Evolutionary conservation across 208 protist genomes (phyloP).

Genomic region (Novymonas esmeraldas): DNA sequence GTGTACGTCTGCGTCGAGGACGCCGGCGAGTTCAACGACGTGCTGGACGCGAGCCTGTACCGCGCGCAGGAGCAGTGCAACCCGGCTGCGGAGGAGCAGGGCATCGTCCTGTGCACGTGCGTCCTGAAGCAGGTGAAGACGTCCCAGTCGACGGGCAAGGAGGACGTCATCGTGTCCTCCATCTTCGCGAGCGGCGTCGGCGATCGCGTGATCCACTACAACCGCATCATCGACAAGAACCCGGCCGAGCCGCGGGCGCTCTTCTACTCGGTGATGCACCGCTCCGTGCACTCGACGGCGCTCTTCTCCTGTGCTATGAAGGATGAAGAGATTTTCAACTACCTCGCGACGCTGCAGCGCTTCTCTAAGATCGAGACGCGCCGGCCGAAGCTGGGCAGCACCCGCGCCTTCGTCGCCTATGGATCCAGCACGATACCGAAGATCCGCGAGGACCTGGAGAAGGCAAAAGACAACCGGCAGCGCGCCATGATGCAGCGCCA

Average conservation of each 20-base stretch:
- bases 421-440: constrained; percentile 48
- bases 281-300: constrained; percentile 56
- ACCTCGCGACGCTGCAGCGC: constrained; percentile 58
- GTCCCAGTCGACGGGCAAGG: constrained; percentile 32
- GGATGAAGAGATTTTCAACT: constrained; percentile 36
- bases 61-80: constrained; percentile 24
- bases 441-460: constrained; percentile 48
- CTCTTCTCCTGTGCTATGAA: constrained; percentile 43
- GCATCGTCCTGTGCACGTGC: constrained; percentile 67
- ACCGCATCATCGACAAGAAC: constrained; percentile 84
- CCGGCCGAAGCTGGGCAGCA: constrained; percentile 57
- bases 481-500: constrained; percentile 43
- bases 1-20: constrained; percentile 58
- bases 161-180: constrained; percentile 72
- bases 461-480: constrained; percentile 36
- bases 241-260: constrained; percentile 74
- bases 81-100: constrained; percentile 42
- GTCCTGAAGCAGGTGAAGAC: constrained; percentile 71
- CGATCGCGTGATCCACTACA: constrained; percentile 74
- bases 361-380: constrained; percentile 71
- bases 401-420: constrained; percentile 55
- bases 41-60: constrained; percentile 47
- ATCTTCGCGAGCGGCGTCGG: constrained; percentile 75
- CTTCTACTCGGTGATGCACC: constrained; percentile 76
- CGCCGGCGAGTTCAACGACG: constrained; percentile 67